A percentile compares a stretch with the other conserved stretches of the same genome.
These are phyloP conservation scores for Penicillium roqueforti DNA, from an alignment of 495 filamentous ascomycete species.

Conservation along the genomic window DNA sequence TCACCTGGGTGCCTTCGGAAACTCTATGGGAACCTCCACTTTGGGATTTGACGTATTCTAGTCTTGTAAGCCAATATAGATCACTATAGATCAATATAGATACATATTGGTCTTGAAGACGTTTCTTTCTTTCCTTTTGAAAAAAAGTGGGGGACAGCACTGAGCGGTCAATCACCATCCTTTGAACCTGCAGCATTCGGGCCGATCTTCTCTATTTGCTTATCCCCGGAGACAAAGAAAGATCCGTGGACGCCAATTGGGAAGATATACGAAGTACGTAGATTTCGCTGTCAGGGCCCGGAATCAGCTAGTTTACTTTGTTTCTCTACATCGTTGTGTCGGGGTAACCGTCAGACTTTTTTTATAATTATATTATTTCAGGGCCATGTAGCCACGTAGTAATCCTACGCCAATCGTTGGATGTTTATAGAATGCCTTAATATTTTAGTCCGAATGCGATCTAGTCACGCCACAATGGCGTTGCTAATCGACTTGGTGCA, in stretches of 20 bases:
- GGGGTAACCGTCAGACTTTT: neutral
- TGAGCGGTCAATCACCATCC: slow-evolving; percentile 5
- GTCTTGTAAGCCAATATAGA: neutral
- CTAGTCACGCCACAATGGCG: slow-evolving; percentile 1
- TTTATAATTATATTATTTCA: neutral
- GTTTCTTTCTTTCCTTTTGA: neutral
- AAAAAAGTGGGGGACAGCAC: slow-evolving; percentile 1
- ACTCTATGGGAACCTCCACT: slow-evolving; percentile 26
- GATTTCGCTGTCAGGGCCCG: neutral
- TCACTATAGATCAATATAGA: neutral
- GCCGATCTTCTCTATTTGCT: neutral
- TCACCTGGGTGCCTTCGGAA: slow-evolving; percentile 31
- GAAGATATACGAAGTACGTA: neutral
- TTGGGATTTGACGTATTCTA: neutral
- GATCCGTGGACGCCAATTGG: neutral
- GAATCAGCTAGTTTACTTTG: neutral
- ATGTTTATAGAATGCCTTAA: neutral
- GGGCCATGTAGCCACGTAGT: no score
- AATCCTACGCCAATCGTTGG: no score
- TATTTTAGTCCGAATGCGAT: neutral
- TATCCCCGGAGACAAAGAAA: neutral
- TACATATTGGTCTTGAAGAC: neutral
- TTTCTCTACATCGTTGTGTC: neutral
- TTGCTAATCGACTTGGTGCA: neutral
- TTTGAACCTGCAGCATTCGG: slow-evolving; percentile 5